Percentiles rank a stretch among this genome's conserved stretches.
Evolutionary conservation across 177 flowering plant genomes (phyloP).

Genomic region (Vitis hybrid): DNA sequence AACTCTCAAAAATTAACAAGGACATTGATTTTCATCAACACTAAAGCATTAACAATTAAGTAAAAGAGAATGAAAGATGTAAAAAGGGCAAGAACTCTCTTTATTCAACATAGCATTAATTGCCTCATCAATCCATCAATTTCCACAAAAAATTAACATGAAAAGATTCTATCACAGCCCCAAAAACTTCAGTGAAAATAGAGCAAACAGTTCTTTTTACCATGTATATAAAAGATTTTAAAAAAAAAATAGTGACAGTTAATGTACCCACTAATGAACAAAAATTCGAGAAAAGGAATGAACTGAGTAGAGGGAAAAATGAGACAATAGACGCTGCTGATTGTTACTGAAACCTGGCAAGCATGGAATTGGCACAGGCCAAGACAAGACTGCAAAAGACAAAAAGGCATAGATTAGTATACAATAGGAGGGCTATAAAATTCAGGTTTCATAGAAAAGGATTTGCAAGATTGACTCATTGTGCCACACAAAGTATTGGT

Average conservation of each 20-base stretch:
- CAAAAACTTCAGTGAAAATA: neutral
- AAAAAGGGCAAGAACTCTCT: neutral
- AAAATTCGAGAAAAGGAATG: neutral
- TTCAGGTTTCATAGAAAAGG: neutral
- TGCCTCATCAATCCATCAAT: slow-evolving; percentile 1
- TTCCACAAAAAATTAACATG: neutral
- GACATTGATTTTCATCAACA: neutral
- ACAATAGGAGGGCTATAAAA: neutral
- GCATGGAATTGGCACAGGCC: neutral
- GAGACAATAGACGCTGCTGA: neutral
- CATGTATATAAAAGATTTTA: too few relatives aligned
- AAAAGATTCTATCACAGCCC: neutral
- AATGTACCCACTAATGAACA: neutral
- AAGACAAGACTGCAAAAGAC: slow-evolving; percentile 5
- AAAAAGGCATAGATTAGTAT: neutral
- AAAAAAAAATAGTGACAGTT: neutral
- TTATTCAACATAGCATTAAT: slow-evolving; percentile 1
- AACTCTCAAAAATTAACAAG: neutral
- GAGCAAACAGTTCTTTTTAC: neutral
- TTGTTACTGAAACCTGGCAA: slow-evolving; percentile 1
- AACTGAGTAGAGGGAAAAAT: neutral
- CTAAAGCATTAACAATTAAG: neutral
- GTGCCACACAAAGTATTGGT: neutral
- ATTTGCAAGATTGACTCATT: neutral
- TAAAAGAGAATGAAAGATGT: neutral